Evolutionary conservation across 192 early-diverging fungal genomes (phyloP).

Genomic region (Coemansia aciculifera): DNA sequence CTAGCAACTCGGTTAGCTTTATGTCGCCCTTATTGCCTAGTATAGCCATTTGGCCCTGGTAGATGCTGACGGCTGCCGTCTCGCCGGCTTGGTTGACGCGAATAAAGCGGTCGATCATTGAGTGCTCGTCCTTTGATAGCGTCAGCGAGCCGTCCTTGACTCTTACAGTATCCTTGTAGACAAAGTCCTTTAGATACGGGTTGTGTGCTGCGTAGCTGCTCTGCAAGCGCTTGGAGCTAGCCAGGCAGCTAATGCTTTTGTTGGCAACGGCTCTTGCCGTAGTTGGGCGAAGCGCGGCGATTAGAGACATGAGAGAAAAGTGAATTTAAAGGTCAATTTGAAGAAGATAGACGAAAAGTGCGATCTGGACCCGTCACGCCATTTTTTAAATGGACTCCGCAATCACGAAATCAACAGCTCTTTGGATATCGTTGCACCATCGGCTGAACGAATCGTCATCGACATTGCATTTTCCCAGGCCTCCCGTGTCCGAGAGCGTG

Average conservation of each 20-base stretch:
- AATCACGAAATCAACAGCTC: background rate
- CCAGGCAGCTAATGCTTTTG: background rate
- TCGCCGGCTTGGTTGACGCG: conserved; percentile 98
- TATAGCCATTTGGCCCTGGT: conserved; percentile 89
- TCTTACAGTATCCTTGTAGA: conserved; percentile 27
- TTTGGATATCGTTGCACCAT: background rate
- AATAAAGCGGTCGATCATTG: conserved; percentile 72
- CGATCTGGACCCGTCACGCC: no score
- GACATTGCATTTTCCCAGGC: background rate
- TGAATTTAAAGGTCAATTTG: background rate
- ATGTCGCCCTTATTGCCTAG: conserved; percentile 62
- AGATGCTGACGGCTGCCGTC: conserved; percentile 93
- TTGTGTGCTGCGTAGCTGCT: conserved; percentile 44
- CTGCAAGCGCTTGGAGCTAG: background rate
- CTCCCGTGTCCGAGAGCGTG: background rate
- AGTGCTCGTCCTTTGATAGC: conserved; percentile 58
- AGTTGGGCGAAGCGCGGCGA: background rate
- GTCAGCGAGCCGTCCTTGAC: conserved; percentile 31
- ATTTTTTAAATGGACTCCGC: background rate
- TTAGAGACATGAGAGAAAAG: background rate
- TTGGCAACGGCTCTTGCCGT: background rate
- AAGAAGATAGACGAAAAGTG: background rate
- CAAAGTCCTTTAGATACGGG: conserved; percentile 43
- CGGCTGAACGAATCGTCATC: background rate
- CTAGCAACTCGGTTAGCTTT: conserved; percentile 66